Base-by-base conservation (phyloP, 2,329 filamentous ascomycete species). In the Phialophora verrucosa region DNA sequence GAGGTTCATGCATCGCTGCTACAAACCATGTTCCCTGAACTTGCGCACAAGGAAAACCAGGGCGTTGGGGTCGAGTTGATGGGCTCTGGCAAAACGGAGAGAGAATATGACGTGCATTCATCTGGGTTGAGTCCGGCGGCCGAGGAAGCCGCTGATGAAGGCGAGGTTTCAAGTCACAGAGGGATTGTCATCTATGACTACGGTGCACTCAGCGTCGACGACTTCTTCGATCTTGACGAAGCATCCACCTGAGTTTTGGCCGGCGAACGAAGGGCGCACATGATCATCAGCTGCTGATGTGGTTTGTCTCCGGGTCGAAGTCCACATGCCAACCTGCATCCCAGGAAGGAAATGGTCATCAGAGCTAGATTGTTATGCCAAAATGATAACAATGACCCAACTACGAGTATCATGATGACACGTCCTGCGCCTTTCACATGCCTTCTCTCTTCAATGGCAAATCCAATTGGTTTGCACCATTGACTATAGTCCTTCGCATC, bases 181-280 rank as follows among this genome's bases (percentile, higher is more conserved):
- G 65, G 65, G 20, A 59, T 67, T 50, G 60, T 66, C 14, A 64
- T 70, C 50, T 63, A 63, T 32, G 63, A 63, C 50, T 63, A 68
- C 56, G 44, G 31, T 29, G 56, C 32, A 44, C 49, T 68, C 31
- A 68, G 68, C 25, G 65, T 68, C 11, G 60, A 70, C 54, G 68
- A 70, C 44, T 67, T 70, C 42, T 70, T 70, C 29, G 65, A 70
- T 53, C 51, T 68, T 27, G 68, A 70, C 12, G 60, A 67, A 38
- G 68, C 68, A 23, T 67, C 51, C 23, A 42, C 38, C 27, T 27
- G 56, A 42, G 31, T 17, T 38, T 51, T 35, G 44, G 29, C 25
- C 8, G 29, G 20, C 47, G 31, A 27, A 35, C 4, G 42, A 49
- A 27, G 25, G 5, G 8, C 20, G 20, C 25, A 51, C 49, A 51